Percentiles rank a stretch among this genome's conserved stretches.
Conservation (phyloP, 768 basidiomycete genomes). For the Agaricus subrufescens region DNA sequence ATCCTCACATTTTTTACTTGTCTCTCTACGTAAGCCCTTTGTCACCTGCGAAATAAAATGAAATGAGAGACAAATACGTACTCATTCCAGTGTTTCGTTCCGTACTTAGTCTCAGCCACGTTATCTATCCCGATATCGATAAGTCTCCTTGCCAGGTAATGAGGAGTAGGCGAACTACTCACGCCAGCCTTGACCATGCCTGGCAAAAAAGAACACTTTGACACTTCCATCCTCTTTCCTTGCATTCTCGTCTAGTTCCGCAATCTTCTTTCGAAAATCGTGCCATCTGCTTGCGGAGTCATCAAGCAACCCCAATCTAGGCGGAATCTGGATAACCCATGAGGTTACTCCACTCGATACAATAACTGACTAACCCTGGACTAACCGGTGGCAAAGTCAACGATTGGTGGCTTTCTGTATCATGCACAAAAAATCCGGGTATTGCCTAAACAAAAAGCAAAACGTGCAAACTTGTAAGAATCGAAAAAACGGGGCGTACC, state of each 20-base stretch:
- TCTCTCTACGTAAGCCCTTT: constrained; percentile 38
- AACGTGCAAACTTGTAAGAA: not conserved
- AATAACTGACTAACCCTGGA: not conserved
- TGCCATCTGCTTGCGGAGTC: constrained; percentile 44
- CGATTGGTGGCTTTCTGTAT: not conserved
- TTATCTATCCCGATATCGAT: constrained; percentile 45
- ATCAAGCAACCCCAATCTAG: constrained; percentile 60
- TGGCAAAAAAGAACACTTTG: constrained; percentile 61
- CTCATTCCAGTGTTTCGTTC: constrained; percentile 57
- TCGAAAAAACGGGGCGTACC: not conserved
- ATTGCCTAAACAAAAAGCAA: not conserved
- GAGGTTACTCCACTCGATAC: not conserved
- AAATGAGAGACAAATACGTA: constrained; percentile 23
- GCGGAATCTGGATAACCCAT: constrained; percentile 37
- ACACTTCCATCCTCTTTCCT: constrained; percentile 26
- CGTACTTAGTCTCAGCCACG: constrained; percentile 56
- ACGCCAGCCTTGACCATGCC: constrained; percentile 78
- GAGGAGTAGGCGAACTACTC: constrained; percentile 20
- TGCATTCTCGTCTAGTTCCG: constrained; percentile 38
- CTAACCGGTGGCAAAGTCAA: constrained; percentile 7
- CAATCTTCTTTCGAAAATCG: constrained; percentile 34
- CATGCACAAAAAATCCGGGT: constrained; percentile 8
- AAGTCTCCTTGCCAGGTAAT: not conserved
- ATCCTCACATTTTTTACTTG: constrained; percentile 61
- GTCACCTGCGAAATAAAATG: not conserved